A percentile compares a stretch with the other conserved stretches of the same genome.
These are phyloP conservation scores for Eimeria tenella DNA, from an alignment of 169 alveolate genomes.

Conservation along the genomic window DNA sequence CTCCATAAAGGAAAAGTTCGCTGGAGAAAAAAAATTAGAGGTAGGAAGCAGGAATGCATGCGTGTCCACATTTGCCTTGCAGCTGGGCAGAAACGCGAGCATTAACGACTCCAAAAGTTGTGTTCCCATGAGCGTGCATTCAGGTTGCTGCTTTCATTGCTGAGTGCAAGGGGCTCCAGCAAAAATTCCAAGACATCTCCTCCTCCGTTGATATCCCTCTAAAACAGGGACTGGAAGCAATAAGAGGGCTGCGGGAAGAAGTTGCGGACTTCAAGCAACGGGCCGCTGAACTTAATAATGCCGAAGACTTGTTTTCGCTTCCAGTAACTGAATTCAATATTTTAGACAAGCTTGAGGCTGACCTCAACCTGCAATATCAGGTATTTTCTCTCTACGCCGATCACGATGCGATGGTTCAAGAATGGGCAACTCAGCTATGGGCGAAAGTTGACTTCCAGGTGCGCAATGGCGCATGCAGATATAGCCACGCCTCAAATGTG, in stretches of 20 bases:
- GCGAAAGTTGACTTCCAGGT: constrained; percentile 90
- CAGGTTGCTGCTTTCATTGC: constrained; percentile 71
- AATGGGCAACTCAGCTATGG: constrained; percentile 92
- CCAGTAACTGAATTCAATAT: constrained; percentile 93
- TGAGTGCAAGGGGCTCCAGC: constrained; percentile 73
- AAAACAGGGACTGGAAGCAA: constrained; percentile 91
- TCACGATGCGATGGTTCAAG: constrained; percentile 86
- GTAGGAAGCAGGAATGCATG: constrained; percentile 16
- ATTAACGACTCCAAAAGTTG: background rate
- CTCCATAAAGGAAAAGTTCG: constrained; percentile 54
- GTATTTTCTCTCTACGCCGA: constrained; percentile 90
- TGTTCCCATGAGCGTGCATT: background rate
- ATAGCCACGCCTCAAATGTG: too few species aligned
- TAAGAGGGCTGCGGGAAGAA: constrained; percentile 83
- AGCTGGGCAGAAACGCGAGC: background rate
- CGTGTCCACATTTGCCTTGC: background rate
- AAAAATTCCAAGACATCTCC: constrained; percentile 89
- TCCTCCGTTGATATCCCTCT: constrained; percentile 89
- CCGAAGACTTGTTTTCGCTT: constrained; percentile 93
- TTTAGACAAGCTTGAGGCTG: constrained; percentile 89
- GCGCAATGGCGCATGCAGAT: background rate
- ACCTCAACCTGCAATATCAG: constrained; percentile 86
- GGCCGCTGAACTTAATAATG: constrained; percentile 89
- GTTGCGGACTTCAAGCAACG: constrained; percentile 85
- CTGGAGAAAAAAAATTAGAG: constrained; percentile 65